Percentiles rank a stretch among this genome's conserved stretches.
These are phyloP conservation scores for Zoysia japonica DNA, from an alignment of 176 grass and related monocot species.

Conservation along the genomic window DNA sequence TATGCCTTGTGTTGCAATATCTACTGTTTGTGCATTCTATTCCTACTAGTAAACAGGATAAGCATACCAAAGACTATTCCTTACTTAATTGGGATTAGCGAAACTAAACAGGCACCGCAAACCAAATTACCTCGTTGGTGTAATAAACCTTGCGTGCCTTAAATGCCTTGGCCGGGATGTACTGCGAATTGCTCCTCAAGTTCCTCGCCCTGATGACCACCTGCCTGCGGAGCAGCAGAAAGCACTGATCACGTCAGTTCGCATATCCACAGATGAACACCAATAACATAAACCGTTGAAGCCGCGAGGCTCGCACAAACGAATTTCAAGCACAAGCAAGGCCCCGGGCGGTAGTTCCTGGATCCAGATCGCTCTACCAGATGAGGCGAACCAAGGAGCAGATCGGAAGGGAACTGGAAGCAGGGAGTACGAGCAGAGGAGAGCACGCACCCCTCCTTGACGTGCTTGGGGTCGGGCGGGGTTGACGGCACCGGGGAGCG, in stretches of 20 bases:
- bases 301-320: too few species aligned
- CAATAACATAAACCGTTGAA: too few species aligned
- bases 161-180: slow-evolving; percentile 87
- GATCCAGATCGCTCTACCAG: slow-evolving; percentile 49
- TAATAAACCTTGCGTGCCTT: slow-evolving; percentile 76
- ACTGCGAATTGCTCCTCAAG: slow-evolving; percentile 68
- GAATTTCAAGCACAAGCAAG: not conserved
- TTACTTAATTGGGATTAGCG: not conserved
- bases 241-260: slow-evolving; percentile 5
- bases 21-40: too few species aligned
- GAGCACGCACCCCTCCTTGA: slow-evolving; percentile 75
- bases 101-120: not conserved
- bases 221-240: slow-evolving; percentile 58
- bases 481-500: slow-evolving; percentile 54
- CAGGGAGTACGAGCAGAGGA: not conserved
- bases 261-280: not conserved
- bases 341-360: rapidly evolving
- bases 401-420: slow-evolving; percentile 31
- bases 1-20: not conserved
- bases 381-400: slow-evolving; percentile 13
- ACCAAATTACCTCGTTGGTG: slow-evolving; percentile 80
- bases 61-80: not conserved
- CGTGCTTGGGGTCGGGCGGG: slow-evolving; percentile 57
- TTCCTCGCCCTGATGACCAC: slow-evolving; percentile 88
- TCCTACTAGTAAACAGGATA: not conserved